These are phyloP conservation scores for Aspergillus candidus DNA, from an alignment of 2,329 filamentous ascomycete species.

Conservation along the genomic window DNA sequence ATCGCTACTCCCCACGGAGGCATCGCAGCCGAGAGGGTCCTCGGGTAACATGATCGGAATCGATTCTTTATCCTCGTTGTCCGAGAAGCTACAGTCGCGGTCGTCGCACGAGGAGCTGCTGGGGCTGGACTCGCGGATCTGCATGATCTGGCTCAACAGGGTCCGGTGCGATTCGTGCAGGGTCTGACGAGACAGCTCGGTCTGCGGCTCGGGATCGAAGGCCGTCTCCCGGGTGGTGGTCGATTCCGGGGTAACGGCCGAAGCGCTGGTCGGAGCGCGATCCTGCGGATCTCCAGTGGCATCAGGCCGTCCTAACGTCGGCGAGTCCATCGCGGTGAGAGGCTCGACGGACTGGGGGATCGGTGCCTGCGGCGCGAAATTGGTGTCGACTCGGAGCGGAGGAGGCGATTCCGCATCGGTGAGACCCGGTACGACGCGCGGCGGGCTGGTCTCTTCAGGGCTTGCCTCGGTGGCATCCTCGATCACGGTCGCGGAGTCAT, in stretches of 20 bases:
- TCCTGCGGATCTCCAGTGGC: conserved; percentile 7
- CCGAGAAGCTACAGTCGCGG: conserved; percentile 36
- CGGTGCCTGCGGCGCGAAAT: conserved; percentile 7
- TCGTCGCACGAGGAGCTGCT: conserved; percentile 37
- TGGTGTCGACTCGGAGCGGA: conserved; percentile 25
- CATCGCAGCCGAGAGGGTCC: conserved; percentile 39
- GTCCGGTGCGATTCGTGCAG: conserved; percentile 32
- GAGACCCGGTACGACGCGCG: neutral
- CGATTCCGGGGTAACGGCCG: conserved; percentile 54
- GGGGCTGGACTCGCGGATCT: conserved; percentile 43
- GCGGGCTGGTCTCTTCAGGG: conserved; percentile 10
- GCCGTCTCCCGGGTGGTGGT: conserved; percentile 54
- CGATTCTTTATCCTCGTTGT: conserved; percentile 48
- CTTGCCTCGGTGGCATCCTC: conserved; percentile 13
- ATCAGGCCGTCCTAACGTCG: conserved; percentile 35
- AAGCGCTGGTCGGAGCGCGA: conserved; percentile 15
- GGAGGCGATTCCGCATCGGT: conserved; percentile 11
- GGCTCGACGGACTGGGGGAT: conserved; percentile 6
- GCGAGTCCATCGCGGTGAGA: conserved; percentile 36
- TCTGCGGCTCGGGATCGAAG: conserved; percentile 67
- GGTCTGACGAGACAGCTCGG: conserved; percentile 42
- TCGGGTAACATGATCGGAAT: conserved; percentile 50
- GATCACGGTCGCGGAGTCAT: conserved; percentile 21
- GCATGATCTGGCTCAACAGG: conserved; percentile 45
- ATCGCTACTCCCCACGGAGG: conserved; percentile 25